phyloP scores from a whole-genome alignment of 2,329 filamentous ascomycete genomes.

The Penicillium sp. region DNA sequence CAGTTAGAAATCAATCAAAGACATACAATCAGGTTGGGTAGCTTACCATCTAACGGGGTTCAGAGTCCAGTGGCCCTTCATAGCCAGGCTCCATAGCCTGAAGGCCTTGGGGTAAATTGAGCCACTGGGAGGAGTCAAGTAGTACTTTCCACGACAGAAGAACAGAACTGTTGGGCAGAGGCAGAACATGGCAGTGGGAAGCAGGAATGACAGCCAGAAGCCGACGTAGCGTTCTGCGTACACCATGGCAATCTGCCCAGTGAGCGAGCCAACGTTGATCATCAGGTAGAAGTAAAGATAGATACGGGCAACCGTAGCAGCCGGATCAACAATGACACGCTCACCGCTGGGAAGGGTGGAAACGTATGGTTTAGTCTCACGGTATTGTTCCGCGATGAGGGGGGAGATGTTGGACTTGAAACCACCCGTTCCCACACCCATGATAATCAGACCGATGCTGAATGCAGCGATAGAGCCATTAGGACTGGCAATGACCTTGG shows the following conservation, averaged over 20 bases:
- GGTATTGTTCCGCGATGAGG: constrained; percentile 71
- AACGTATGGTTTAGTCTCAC: constrained; percentile 59
- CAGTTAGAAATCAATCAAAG: neutral
- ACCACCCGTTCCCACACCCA: constrained; percentile 75
- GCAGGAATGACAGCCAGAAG: constrained; percentile 71
- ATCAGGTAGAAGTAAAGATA: constrained; percentile 72
- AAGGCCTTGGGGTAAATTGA: constrained; percentile 71
- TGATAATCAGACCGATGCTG: constrained; percentile 64
- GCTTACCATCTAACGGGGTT: constrained; percentile 61
- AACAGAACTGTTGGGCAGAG: constrained; percentile 63
- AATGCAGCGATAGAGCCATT: constrained; percentile 66
- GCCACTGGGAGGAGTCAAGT: constrained; percentile 66
- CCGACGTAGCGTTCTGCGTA: constrained; percentile 76
- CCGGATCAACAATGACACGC: constrained; percentile 70
- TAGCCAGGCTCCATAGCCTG: constrained; percentile 60
- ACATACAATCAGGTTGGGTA: neutral
- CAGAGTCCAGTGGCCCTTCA: constrained; percentile 64
- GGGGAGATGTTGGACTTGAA: constrained; percentile 81
- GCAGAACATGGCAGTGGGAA: constrained; percentile 68
- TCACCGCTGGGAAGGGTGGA: constrained; percentile 60
- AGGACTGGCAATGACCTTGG: constrained; percentile 60
- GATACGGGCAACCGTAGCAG: constrained; percentile 67
- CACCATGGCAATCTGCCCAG: constrained; percentile 66
- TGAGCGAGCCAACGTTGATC: constrained; percentile 67
- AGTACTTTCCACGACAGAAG: constrained; percentile 64